Conservation (phyloP, 805 yeast species). For the Priceomyces carsonii region DNA sequence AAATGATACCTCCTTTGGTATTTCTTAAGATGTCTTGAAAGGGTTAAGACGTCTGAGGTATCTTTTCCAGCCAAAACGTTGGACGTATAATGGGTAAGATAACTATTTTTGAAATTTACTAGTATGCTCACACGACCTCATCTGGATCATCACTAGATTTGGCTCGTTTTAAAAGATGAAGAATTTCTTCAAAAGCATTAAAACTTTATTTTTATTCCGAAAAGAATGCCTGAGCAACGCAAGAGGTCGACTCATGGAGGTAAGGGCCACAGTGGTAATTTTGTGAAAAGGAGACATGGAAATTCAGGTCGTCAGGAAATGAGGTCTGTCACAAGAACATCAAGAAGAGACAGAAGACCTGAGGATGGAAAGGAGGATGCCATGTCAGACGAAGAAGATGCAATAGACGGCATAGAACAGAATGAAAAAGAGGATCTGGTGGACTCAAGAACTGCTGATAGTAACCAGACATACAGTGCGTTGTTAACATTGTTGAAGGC, state of each 20-base stretch:
- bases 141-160: slow-evolving; percentile 2
- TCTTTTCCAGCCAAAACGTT: too few species aligned
- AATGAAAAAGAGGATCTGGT: slow-evolving; percentile 14
- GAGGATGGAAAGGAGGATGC: slow-evolving; percentile 8
- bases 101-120: too few species aligned
- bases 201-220: too few species aligned
- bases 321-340: slow-evolving; percentile 59
- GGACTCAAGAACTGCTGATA: slow-evolving; percentile 15
- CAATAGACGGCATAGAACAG: slow-evolving; percentile 16
- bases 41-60: too few species aligned
- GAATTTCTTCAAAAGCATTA: too few species aligned
- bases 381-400: slow-evolving; percentile 5
- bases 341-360: slow-evolving; percentile 32
- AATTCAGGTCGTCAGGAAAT: slow-evolving; percentile 58
- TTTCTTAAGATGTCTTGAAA: too few species aligned
- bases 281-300: background rate
- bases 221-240: slow-evolving; percentile 3
- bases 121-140: slow-evolving; percentile 5
- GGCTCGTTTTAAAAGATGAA: too few species aligned
- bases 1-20: too few species aligned
- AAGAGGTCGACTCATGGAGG: background rate
- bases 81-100: too few species aligned
- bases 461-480: slow-evolving; percentile 63
- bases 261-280: slow-evolving; percentile 1
- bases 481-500: slow-evolving; percentile 59